phyloP scores from a whole-genome alignment of 1,284 basidiomycete species.

The Amylostereum areolatum region DNA sequence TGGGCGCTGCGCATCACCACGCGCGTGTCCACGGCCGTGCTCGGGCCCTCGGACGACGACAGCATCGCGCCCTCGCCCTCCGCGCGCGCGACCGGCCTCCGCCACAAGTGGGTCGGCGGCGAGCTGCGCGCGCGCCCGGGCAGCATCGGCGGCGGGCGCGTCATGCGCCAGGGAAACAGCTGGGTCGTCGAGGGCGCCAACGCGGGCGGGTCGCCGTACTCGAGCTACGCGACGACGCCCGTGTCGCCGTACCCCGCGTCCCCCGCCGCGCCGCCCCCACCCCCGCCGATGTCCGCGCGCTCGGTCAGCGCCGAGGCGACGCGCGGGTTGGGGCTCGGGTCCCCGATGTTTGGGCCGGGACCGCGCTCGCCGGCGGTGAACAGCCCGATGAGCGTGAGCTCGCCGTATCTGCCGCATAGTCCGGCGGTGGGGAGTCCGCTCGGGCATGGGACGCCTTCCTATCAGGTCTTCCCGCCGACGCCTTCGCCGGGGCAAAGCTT shows the following conservation, averaged over 20 bases:
- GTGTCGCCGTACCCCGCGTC: constrained; percentile 26
- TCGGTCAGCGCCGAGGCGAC: constrained; percentile 20
- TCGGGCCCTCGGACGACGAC: constrained; percentile 49
- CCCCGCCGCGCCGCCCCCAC: constrained; percentile 13
- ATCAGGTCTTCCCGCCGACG: constrained; percentile 33
- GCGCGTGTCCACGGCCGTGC: constrained; percentile 61
- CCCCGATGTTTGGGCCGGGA: constrained; percentile 20
- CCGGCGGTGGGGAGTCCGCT: constrained; percentile 19
- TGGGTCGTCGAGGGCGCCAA: constrained; percentile 34
- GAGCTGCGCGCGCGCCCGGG: constrained; percentile 37
- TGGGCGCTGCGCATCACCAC: constrained; percentile 68
- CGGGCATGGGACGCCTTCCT: constrained; percentile 17
- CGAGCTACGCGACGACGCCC: constrained; percentile 34
- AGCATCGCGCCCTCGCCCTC: constrained; percentile 62
- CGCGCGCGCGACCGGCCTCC: constrained; percentile 37
- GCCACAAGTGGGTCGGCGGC: constrained; percentile 41
- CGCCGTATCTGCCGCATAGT: constrained; percentile 16
- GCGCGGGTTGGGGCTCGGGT: constrained; percentile 27
- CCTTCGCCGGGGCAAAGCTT: constrained; percentile 22
- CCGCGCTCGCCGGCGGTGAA: constrained; percentile 11
- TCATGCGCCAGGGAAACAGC: constrained; percentile 33
- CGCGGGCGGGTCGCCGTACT: constrained; percentile 28
- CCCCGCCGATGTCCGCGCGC: constrained; percentile 12
- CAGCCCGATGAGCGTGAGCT: constrained; percentile 18
- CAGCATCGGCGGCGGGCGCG: constrained; percentile 11